Evolutionary conservation across 768 basidiomycete species (phyloP), one percentile per base, ranked within the genome.

Genomic region (Coprinellus micaceus): DNA sequence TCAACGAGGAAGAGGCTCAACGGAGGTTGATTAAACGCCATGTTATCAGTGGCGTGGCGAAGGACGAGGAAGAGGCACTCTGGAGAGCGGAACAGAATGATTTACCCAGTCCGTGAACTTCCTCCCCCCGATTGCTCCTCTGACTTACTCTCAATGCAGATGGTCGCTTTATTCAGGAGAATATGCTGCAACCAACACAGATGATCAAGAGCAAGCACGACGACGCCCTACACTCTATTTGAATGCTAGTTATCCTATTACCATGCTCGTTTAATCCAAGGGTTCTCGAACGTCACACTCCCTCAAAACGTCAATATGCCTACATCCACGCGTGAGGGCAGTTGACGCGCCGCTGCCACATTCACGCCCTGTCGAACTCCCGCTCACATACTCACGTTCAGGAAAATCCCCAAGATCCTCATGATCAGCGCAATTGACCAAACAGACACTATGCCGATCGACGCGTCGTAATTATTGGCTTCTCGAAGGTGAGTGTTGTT

Each of bases 21-120:
- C 63, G 69, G 36, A 76, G 92, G 44, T 68, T 95, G 11, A 77
- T 90, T 2, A 79, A 75, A 57, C 76, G 94, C 28, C 93, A 95
- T 66, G 81, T 94, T n/a, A 67, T 75, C 44, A 93, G 84, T 30
- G 91, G 91, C 0, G 82, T 96, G 11, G 81, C 87, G 9, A 81
- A 75, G 61, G 79, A 85, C 63, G 61, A 69, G 66, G 79, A 82
- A 25, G 85, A 88, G 63, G 92, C 88, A 0, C 60, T 75, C 11
- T 81, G 81, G 82, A 81, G 91, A 56, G 85, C 89, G n/a, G 79
- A 83, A 55, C 78, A 85, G 58, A 94, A 92, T 60, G 89, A 91
- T 69, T 78, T 81, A 56, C 88, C 88, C 24, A 91, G 89, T 91
- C 63, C 58, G 75, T 64, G 19, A 58, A 49, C 33, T 48, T 44